Evolutionary conservation across 2,329 filamentous ascomycete species (phyloP).

Genomic region (Diaporthe nobilis): DNA sequence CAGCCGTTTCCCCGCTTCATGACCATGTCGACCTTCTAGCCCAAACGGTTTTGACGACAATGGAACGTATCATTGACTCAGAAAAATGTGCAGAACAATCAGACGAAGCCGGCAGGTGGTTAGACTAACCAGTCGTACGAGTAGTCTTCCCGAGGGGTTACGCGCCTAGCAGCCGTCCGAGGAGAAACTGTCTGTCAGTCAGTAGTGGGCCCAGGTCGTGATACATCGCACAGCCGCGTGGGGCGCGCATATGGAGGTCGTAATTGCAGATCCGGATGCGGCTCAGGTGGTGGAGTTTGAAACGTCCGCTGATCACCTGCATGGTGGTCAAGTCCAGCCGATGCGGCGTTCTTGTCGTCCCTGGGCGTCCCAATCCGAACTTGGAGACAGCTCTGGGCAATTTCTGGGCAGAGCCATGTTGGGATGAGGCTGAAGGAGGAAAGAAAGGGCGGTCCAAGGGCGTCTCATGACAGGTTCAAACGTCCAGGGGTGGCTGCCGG

Average conservation of each 20-base stretch:
- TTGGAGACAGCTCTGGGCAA: slow-evolving; percentile 34
- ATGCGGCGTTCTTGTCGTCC: slow-evolving; percentile 10
- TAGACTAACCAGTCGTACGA: background rate
- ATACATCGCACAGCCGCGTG: slow-evolving; percentile 24
- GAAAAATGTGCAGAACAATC: slow-evolving; percentile 11
- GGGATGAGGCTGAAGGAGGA: slow-evolving; percentile 17
- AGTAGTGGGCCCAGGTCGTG: slow-evolving; percentile 9
- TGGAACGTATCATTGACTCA: slow-evolving; percentile 36
- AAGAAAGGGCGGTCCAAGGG: slow-evolving; percentile 17
- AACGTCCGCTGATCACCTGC: slow-evolving; percentile 13
- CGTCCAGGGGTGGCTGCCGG: background rate
- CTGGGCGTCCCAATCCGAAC: slow-evolving; percentile 19
- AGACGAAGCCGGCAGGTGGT: slow-evolving; percentile 34
- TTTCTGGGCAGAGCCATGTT: background rate
- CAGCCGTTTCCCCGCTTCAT: background rate
- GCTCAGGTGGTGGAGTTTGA: slow-evolving; percentile 23
- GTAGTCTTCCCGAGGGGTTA: background rate
- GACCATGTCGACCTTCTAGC: slow-evolving; percentile 12
- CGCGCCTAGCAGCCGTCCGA: slow-evolving; percentile 5
- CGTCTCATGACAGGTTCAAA: slow-evolving; percentile 23
- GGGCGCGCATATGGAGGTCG: background rate
- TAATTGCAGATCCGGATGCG: background rate
- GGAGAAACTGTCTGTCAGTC: slow-evolving; percentile 4
- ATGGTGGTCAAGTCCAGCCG: slow-evolving; percentile 24
- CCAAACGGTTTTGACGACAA: slow-evolving; percentile 36